Percentiles rank a stretch among this genome's conserved stretches.
Evolutionary conservation across 345 rosid genomes (phyloP).

Genomic region (Melaleuca alternifolia): DNA sequence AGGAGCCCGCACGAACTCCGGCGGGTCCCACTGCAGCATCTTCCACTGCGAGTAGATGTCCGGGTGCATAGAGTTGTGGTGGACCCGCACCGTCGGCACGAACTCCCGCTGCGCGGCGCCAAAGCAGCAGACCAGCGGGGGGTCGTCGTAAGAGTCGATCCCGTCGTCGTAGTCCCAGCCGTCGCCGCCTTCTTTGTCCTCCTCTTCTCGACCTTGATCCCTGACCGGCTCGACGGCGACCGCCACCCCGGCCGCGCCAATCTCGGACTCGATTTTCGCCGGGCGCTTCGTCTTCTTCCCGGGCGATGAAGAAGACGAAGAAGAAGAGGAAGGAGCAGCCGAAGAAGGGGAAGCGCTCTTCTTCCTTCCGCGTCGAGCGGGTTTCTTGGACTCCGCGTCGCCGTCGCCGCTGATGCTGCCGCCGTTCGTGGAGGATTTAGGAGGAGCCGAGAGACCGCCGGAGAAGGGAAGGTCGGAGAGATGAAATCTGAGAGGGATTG

Average conservation of each 20-base stretch:
- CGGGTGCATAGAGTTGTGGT: conserved; percentile 69
- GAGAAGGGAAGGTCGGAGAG: conserved; percentile 9
- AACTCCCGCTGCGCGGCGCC: conserved; percentile 82
- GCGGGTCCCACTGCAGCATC: conserved; percentile 93
- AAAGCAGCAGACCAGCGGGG: conserved; percentile 82
- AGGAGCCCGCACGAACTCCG: conserved; percentile 77
- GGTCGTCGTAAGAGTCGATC: conserved; percentile 58
- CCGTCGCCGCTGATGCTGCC: conserved; percentile 10
- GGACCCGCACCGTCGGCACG: conserved; percentile 72
- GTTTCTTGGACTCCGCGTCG: conserved; percentile 39
- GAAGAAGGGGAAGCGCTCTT: conserved; percentile 29
- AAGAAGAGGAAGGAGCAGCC: not conserved
- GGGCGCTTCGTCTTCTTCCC: conserved; percentile 9
- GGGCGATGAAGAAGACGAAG: not conserved
- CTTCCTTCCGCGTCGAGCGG: conserved; percentile 53
- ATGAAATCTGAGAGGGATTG: not conserved
- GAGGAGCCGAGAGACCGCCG: not conserved
- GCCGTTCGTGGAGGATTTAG: conserved; percentile 26
- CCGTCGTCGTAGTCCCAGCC: conserved; percentile 60
- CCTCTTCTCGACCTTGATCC: not conserved
- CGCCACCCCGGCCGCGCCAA: not conserved
- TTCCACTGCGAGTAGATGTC: conserved; percentile 88
- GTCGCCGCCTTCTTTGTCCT: conserved; percentile 8
- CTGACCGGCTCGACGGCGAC: not conserved
- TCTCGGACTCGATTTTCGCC: conserved; percentile 9